Base-by-base conservation (phyloP, 2,329 filamentous ascomycete species). In the Talaromyces sp. region DNA sequence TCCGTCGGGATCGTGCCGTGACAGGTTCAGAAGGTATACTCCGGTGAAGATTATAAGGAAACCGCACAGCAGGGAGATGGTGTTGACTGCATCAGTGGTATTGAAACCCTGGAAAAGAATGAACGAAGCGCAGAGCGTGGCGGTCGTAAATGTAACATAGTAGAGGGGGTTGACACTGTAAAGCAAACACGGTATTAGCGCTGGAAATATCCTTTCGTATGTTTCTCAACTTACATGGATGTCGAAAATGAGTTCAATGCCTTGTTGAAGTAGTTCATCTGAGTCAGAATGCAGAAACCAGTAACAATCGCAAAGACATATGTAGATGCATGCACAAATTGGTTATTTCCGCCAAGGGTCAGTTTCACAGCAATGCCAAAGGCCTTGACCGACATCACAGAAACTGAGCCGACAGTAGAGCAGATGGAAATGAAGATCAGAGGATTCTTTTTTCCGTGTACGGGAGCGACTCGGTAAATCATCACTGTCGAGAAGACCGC, bases 231-330 rank as follows among this genome's bases (percentile, higher is more conserved):
- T 72, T 82, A 96, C 92, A 99, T 96, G 65, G 95, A 96, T 29
- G 94, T 97, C 27, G 90, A 93, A 76, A 97, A 99, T 67, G 95
- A 91, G 73, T 91, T 95, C 55, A 99, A 79, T 7, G 94, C 94
- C 76, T 99, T 99, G 81, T 99, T 99, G 77, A 99, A 96, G 75
- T 99, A 99, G 75, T 99, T 99, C 94, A 99, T 97, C 80, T 99
- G 94, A 8, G 92, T 97, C 62, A 99, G 74, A 69, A 99, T 97
- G 79, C 94, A 99, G 60, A 97, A 90, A 3, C 82, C 81, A 0
- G 92, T 94, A 60, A 97, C 85, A 61, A 99, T 97, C 75, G 93
- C 87, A 72, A 99, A 99, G 58, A 97, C 92, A 66, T 99, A 99
- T 54, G 95, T 99, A 45, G 91, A 96, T 2, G 95, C 90, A 65